These are phyloP conservation scores for Exophiala sideris DNA, from an alignment of 2,329 filamentous ascomycete genomes.

Conservation along the genomic window DNA sequence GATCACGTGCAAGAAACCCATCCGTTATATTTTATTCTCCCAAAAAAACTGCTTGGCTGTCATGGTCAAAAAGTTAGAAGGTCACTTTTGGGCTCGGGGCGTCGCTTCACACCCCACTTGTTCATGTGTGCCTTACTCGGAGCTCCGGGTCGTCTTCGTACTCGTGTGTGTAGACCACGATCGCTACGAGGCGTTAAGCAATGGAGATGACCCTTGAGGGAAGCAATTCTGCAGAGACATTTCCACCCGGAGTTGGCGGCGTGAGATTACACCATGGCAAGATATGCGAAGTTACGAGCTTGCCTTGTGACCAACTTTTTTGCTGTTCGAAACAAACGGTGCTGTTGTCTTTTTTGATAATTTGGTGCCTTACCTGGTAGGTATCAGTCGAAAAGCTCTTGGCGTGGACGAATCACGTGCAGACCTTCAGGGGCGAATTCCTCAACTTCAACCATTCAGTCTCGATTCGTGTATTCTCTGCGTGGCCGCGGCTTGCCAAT, in stretches of 20 bases:
- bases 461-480: too few relatives aligned
- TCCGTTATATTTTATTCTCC: conserved; percentile 13
- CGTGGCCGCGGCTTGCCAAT: too few relatives aligned
- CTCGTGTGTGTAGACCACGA: conserved; percentile 57
- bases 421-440: not conserved
- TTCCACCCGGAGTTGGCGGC: conserved; percentile 54
- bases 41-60: conserved; percentile 21
- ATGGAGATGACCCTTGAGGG: conserved; percentile 55
- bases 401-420: not conserved
- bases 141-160: conserved; percentile 51
- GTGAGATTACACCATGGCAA: conserved; percentile 49
- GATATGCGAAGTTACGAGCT: conserved; percentile 32
- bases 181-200: conserved; percentile 52
- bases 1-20: not conserved
- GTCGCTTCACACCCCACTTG: conserved; percentile 30
- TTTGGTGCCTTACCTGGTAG: not conserved
- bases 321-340: conserved; percentile 1
- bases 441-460: not conserved
- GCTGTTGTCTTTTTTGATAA: not conserved
- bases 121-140: conserved; percentile 53
- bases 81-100: conserved; percentile 20
- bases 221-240: conserved; percentile 58
- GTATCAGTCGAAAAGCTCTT: not conserved
- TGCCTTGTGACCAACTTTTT: conserved; percentile 35
- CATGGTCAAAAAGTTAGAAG: conserved; percentile 28